Conservation (phyloP, 495 filamentous ascomycete genomes). For the Parachaetomium inaequale region DNA sequence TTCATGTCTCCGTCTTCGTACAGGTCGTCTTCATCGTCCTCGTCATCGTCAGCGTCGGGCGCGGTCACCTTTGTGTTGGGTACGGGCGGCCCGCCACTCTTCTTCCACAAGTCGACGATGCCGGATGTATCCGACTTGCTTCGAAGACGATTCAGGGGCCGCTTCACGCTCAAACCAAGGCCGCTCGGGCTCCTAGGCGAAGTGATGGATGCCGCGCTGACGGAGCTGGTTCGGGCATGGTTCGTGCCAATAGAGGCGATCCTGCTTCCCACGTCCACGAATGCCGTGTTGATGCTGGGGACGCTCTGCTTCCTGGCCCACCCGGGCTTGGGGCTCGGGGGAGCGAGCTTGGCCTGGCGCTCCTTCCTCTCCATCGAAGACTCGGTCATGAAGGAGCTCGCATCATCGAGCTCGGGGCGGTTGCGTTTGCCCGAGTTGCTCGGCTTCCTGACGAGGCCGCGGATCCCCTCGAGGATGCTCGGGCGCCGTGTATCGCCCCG, state of each 20-base stretch:
- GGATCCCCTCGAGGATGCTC: constrained; percentile 43
- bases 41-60: constrained; percentile 31
- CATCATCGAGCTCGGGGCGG: constrained; percentile 41
- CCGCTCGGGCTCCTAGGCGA: constrained; percentile 49
- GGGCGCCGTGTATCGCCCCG: constrained; percentile 44
- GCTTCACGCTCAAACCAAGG: constrained; percentile 46
- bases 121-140: constrained; percentile 67
- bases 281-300: constrained; percentile 60
- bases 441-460: constrained; percentile 55
- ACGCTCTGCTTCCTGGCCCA: constrained; percentile 56
- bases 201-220: constrained; percentile 50
- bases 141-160: constrained; percentile 57
- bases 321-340: constrained; percentile 53
- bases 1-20: constrained; percentile 50
- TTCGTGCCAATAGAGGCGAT: constrained; percentile 59
- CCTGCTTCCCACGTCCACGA: constrained; percentile 60
- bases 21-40: constrained; percentile 50
- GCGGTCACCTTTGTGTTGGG: constrained; percentile 36
- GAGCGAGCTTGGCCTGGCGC: constrained; percentile 52
- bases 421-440: constrained; percentile 49
- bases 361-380: constrained; percentile 39
- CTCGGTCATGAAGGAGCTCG: constrained; percentile 31
- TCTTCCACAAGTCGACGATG: constrained; percentile 49
- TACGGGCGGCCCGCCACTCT: constrained; percentile 58
- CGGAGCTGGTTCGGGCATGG: constrained; percentile 54